Evolutionary conservation across 1,139 yeast species (phyloP).

Genomic region (Pichia sp.): DNA sequence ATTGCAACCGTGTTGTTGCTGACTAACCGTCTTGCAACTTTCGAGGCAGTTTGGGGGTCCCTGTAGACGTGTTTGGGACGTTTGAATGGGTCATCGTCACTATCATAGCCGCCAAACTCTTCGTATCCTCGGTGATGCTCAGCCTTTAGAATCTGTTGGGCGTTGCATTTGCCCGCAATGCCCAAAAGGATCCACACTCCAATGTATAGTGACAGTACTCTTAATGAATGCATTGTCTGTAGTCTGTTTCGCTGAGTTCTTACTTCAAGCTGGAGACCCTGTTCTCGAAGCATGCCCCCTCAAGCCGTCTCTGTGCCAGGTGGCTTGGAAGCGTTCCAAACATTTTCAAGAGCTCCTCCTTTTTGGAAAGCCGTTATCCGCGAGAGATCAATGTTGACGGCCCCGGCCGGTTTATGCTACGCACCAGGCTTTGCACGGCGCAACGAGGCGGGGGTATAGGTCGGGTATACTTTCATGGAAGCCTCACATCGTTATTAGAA

Average conservation of each 20-base stretch:
- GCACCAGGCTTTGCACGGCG: no score
- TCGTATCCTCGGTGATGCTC: background rate
- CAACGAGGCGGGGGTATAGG: no score
- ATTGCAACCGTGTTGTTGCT: constrained; percentile 1
- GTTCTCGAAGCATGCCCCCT: no score
- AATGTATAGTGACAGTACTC: background rate
- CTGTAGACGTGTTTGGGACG: constrained; percentile 6
- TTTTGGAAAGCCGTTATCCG: background rate
- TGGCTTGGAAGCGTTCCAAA: no score
- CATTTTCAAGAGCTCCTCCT: no score
- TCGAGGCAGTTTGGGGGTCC: constrained; percentile 3
- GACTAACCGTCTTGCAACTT: constrained; percentile 3
- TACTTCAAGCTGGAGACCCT: no score
- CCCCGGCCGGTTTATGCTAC: no score
- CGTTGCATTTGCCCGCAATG: background rate
- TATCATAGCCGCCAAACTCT: no score
- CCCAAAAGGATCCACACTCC: background rate
- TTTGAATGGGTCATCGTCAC: constrained; percentile 1
- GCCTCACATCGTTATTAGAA: no score
- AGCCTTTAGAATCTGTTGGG: background rate
- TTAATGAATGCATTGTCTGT: background rate
- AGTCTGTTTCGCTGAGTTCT: no score
- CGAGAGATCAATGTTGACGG: background rate
- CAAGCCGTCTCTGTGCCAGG: no score
- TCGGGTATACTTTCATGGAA: no score